Evolutionary conservation across 495 filamentous ascomycete genomes (phyloP), one percentile per base, ranked within the genome.

Genomic region (Aspergillus egyptiacus): DNA sequence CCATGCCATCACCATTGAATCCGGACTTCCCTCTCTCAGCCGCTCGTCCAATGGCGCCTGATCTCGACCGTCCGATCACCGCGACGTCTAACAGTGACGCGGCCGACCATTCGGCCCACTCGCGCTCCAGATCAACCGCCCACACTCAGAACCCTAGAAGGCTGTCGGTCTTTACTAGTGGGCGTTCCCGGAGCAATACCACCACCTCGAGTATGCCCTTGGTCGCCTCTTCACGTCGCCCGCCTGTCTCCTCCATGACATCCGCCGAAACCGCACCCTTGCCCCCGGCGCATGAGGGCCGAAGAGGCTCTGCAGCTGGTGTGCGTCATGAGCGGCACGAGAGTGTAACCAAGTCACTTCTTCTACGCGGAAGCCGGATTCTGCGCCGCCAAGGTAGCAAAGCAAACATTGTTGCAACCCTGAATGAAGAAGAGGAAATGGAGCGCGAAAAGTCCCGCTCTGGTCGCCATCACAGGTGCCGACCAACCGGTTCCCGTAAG

Each of bases 371-470:
- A 2, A 76, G 74, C 31, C 73, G 72, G n/a, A 71, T 79, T 27
- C 60, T 79, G 18, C 72, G 69, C 18, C 70, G 75, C 27, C 71
- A 76, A 48, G 74, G 74, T 1, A 79, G 74, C 55, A 76, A 74
- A 43, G 67, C 74, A 53, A 72, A 72, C 35, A 67, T 78, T 46
- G 66, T 69, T 48, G 70, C 70, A 39, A 68, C 69, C 13, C 53
- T 74, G 55, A 65, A 72, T 41, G 70, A 75, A 59, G 73, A 69
- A 19, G 65, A 73, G 19, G 69, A 77, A 42, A 50, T 51, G 17
- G 66, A 65, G 38, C 68, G 63, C 19, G 61, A 60, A 9, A 68
- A 61, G 50, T 43, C 64, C 27, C 60, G 66, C 9, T 57, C 64
- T 50, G 52, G 60, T 34, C 68, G 68, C 34, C 60, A 52, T 15